Evolutionary conservation across 768 basidiomycete genomes (phyloP).

Genomic region (Termitomyces sp.): DNA sequence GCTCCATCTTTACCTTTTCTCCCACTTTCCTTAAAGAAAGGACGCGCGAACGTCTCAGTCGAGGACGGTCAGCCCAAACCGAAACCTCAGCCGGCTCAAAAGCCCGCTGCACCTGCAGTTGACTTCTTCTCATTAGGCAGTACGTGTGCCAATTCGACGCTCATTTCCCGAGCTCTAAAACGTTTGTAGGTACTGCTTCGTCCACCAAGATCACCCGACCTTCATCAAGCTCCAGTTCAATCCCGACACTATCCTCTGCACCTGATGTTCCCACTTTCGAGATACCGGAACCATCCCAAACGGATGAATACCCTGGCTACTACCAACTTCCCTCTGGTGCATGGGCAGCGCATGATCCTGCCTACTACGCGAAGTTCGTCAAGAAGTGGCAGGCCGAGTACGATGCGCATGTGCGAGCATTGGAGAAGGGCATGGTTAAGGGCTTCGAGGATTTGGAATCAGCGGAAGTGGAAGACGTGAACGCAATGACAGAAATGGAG

Average conservation of each 20-base stretch:
- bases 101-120: constrained; percentile 32
- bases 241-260: constrained; percentile 55
- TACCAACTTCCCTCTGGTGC: constrained; percentile 79
- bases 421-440: constrained; percentile 66
- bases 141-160: constrained; percentile 16
- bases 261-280: constrained; percentile 66
- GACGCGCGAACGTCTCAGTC: constrained; percentile 56
- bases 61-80: constrained; percentile 32
- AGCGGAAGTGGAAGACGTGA: constrained; percentile 55
- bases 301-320: constrained; percentile 84
- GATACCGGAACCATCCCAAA: constrained; percentile 70
- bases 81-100: constrained; percentile 10
- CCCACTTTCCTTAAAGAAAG: constrained; percentile 59
- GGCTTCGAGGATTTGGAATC: constrained; percentile 68
- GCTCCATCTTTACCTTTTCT: constrained; percentile 47
- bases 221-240: constrained; percentile 10
- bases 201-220: constrained; percentile 20
- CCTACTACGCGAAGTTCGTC: constrained; percentile 65
- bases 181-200: constrained; percentile 20
- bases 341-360: constrained; percentile 74
- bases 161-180: constrained; percentile 8
- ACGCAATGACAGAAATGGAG: constrained; percentile 77
- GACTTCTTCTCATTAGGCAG: constrained; percentile 73
- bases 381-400: constrained; percentile 76
- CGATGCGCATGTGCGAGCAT: constrained; percentile 65